A percentile compares a stretch with the other conserved stretches of the same genome.
These are phyloP conservation scores for Suillus americanus DNA, from an alignment of 768 basidiomycete genomes.

Conservation along the genomic window DNA sequence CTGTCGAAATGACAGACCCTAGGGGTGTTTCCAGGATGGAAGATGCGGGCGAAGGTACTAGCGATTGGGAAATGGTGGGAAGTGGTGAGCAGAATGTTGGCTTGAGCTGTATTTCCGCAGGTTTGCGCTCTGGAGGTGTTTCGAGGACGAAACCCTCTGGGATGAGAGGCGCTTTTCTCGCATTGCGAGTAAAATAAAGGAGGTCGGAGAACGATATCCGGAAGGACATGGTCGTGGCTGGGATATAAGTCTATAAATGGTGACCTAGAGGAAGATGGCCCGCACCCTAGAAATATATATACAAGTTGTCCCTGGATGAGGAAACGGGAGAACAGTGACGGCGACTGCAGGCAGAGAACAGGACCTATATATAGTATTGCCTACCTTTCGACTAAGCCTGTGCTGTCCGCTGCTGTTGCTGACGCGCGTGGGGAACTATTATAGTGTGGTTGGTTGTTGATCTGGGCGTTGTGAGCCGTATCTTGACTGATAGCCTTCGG, in stretches of 20 bases:
- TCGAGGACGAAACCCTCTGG: slow-evolving; percentile 2
- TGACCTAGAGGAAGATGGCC: neutral
- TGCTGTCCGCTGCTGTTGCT: too few relatives aligned
- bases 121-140: neutral
- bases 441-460: too few relatives aligned
- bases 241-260: neutral
- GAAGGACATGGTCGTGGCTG: neutral
- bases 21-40: neutral
- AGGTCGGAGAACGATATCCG: neutral
- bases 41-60: too few relatives aligned
- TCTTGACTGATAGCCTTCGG: neutral
- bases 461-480: neutral
- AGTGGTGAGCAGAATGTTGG: neutral
- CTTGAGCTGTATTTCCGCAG: too few relatives aligned
- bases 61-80: neutral
- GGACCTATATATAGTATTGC: neutral
- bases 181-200: neutral
- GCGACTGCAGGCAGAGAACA: neutral
- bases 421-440: too few relatives aligned
- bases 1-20: neutral
- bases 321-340: neutral
- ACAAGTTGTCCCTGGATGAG: neutral
- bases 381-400: neutral
- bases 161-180: neutral
- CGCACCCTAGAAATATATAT: neutral